Percentiles rank a stretch among this genome's conserved stretches.
Evolutionary conservation across 2,329 filamentous ascomycete genomes (phyloP).

Genomic region (Epichloe amarillans): DNA sequence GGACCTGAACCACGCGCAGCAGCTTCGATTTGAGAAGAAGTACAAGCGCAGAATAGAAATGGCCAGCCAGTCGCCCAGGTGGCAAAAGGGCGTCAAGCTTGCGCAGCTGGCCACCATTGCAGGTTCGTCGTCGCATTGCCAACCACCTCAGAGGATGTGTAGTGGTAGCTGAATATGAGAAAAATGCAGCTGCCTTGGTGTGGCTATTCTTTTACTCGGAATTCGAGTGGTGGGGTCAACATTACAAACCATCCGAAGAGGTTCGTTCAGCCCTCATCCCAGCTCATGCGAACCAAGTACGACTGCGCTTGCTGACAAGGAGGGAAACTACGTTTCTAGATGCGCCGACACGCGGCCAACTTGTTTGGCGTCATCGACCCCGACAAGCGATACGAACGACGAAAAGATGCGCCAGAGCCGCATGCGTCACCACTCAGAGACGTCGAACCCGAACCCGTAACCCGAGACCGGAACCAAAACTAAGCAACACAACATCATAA

Average conservation of each 20-base stretch:
- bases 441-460: slow-evolving; percentile 15
- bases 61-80: slow-evolving; percentile 46
- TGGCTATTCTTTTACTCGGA: slow-evolving; percentile 29
- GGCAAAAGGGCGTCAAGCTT: slow-evolving; percentile 49
- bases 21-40: slow-evolving; percentile 66
- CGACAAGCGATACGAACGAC: slow-evolving; percentile 29
- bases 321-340: slow-evolving; percentile 12
- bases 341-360: slow-evolving; percentile 22
- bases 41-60: slow-evolving; percentile 58
- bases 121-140: slow-evolving; percentile 35
- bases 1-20: slow-evolving; percentile 54
- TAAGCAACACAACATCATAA: not conserved
- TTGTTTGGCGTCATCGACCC: slow-evolving; percentile 28
- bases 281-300: not conserved
- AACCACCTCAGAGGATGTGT: not conserved
- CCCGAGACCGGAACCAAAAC: slow-evolving; percentile 11
- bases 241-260: slow-evolving; percentile 30
- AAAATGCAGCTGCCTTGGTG: slow-evolving; percentile 20
- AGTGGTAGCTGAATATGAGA: not conserved
- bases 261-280: slow-evolving; percentile 9
- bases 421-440: slow-evolving; percentile 12
- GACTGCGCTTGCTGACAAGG: not conserved
- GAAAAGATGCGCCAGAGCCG: slow-evolving; percentile 23
- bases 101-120: slow-evolving; percentile 47
- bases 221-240: slow-evolving; percentile 30